Evolutionary conservation across 2,329 filamentous ascomycete species (phyloP), one percentile per base, ranked within the genome.

Genomic region (Trichoderma harzianum): DNA sequence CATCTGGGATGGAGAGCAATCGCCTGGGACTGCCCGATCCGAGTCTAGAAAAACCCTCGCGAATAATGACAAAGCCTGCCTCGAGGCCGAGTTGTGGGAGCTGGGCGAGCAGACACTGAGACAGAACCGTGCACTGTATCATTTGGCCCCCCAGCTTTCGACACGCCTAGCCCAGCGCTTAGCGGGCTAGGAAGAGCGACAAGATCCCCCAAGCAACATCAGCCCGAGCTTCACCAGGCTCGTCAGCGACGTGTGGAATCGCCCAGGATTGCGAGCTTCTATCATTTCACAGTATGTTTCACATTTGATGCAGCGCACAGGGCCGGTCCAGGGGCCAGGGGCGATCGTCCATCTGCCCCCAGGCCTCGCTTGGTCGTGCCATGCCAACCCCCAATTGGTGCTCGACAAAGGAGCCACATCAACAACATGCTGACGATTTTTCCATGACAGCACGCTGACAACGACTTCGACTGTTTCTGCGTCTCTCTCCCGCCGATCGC

Each of bases 141-240:
- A 72, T 72, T 73, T 69, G 77, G 76, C 73, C 70, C 75, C 74
- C 74, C 77, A 76, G 77, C 66, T 26, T 21, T 78, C 77, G 73
- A 77, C 73, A 77, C 76, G 76, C 77, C 77, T 77, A 79, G 77
- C 69, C 66, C 76, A 77, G 78, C 78, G 78, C 78, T 79, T 79
- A 79, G 78, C 77, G 77, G 78, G 71, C 74, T 74, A 70, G 74
- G 72, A 62, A 70, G 69, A 72, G 47, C 71, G 62, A 76, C 74
- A 71, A 75, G 73, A 64, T 69, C 68, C 53, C 76, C 74, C 76
- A 75, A 74, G 53, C 78, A 76, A 74, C 77, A 75, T 78, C 78
- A 79, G 75, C 74, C 77, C 70, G 61, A 68, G 66, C 75, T 76
- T 73, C 60, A 68, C 72, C 75, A 72, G 51, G 58, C 77, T 79